phyloP scores from a whole-genome alignment of 108 stramenopile genomes.

The Asterionellopsis glacialis region DNA sequence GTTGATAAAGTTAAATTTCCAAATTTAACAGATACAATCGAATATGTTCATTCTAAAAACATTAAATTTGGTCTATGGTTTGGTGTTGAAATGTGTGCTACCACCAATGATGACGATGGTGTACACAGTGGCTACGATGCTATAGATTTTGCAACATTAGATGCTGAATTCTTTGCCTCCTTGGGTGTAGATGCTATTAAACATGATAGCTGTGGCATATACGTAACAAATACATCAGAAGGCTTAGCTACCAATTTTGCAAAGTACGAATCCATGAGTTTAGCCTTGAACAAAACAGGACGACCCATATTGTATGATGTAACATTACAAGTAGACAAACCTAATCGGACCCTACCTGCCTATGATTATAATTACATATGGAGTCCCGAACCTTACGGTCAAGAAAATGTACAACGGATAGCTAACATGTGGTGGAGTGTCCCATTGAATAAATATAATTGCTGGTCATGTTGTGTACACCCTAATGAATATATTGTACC shows the following conservation, averaged over 20 bases:
- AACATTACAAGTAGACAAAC: not conserved
- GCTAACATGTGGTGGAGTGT: constrained; percentile 8
- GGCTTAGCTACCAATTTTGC: not conserved
- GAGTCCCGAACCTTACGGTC: constrained; percentile 7
- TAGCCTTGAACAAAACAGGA: constrained; percentile 2
- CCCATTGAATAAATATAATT: constrained; percentile 4
- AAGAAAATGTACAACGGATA: not conserved
- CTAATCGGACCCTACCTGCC: not conserved
- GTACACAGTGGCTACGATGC: not conserved
- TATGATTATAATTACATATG: constrained; percentile 4
- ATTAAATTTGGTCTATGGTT: constrained; percentile 4
- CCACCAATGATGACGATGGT: not conserved
- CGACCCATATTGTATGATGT: constrained; percentile 6
- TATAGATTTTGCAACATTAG: not conserved
- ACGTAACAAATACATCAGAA: constrained; percentile 1
- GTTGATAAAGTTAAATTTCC: constrained; percentile 1
- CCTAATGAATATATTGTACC: constrained; percentile 3
- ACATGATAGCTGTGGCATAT: not conserved
- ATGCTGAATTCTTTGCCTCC: constrained; percentile 7
- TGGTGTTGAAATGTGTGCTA: constrained; percentile 7
- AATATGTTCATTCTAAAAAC: not conserved
- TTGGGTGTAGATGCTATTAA: constrained; percentile 3
- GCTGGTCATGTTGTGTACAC: constrained; percentile 5
- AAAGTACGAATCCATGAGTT: not conserved
- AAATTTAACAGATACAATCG: constrained; percentile 1